Percentiles rank a stretch among this genome's conserved stretches.
Evolutionary conservation across 1,139 yeast genomes (phyloP).

Genomic region (Protomyces macrosporus): DNA sequence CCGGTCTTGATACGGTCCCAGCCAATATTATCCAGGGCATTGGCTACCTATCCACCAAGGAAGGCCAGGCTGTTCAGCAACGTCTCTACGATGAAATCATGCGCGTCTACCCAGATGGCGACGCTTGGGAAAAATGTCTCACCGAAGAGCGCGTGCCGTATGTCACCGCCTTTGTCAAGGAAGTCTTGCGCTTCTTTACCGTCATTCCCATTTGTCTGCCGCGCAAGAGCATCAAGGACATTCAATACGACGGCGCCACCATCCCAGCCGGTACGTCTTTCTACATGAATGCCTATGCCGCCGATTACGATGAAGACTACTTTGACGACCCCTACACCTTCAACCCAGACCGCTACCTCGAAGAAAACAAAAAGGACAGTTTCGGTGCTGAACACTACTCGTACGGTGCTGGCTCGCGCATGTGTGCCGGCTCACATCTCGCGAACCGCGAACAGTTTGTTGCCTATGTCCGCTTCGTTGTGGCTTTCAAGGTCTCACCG

Average conservation of each 20-base stretch:
- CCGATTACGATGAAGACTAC: conserved; percentile 54
- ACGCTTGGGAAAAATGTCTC: conserved; percentile 48
- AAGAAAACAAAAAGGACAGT: conserved; percentile 37
- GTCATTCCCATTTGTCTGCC: conserved; percentile 64
- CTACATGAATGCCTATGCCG: conserved; percentile 64
- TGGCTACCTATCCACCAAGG: conserved; percentile 52
- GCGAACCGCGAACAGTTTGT: conserved; percentile 55
- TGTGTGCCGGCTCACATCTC: conserved; percentile 56
- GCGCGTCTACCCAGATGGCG: conserved; percentile 37
- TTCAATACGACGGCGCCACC: conserved; percentile 40
- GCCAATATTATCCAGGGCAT: conserved; percentile 53
- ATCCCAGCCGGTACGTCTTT: conserved; percentile 55
- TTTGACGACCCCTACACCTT: conserved; percentile 49
- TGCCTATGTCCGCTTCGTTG: conserved; percentile 2
- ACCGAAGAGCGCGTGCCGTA: conserved; percentile 45
- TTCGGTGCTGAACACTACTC: conserved; percentile 45
- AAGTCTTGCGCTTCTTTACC: conserved; percentile 56
- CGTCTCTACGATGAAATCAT: conserved; percentile 44
- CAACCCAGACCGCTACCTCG: conserved; percentile 50
- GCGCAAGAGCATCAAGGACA: conserved; percentile 50
- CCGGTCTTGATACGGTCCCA: conserved; percentile 69
- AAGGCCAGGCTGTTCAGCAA: conserved; percentile 45
- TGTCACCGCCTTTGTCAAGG: conserved; percentile 54
- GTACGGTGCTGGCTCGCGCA: conserved; percentile 60
- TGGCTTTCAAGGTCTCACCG: neutral